A percentile compares a stretch with the other conserved stretches of the same genome.
phyloP scores from a whole-genome alignment of 257 asterid genomes.

The Anisodus acutangulus region DNA sequence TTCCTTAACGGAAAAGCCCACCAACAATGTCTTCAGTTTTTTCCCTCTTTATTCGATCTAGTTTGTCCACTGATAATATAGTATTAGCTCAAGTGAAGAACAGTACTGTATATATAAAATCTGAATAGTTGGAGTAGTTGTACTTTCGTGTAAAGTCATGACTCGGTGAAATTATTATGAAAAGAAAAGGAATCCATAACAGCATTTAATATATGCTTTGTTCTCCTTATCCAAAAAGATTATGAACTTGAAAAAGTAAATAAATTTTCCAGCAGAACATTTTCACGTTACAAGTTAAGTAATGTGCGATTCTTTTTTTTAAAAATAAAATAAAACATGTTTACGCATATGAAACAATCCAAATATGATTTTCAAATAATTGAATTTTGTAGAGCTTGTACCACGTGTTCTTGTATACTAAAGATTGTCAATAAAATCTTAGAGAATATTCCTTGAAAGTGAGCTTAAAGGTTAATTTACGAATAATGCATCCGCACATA shows the following conservation, averaged over 20 bases:
- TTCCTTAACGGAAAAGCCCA: too few species aligned
- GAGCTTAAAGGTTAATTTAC: background rate
- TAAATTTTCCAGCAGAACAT: background rate
- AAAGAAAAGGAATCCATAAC: background rate
- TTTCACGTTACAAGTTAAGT: background rate
- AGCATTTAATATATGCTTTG: background rate
- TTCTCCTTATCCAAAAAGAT: constrained; percentile 17
- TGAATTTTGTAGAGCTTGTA: background rate
- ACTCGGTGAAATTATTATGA: background rate
- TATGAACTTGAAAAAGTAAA: background rate
- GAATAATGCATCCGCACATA: background rate
- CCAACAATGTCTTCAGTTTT: too few species aligned
- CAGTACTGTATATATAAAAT: background rate
- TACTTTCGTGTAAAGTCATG: background rate
- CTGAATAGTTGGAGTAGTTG: background rate
- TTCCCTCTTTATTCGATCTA: too few species aligned
- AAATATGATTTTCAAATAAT: background rate
- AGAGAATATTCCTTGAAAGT: constrained; percentile 1
- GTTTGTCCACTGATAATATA: too few species aligned
- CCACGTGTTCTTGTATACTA: background rate
- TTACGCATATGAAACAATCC: background rate
- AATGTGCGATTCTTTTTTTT: too few species aligned
- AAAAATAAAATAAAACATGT: too few species aligned
- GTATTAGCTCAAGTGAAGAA: background rate
- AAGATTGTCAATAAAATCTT: background rate